Evolutionary conservation across 495 filamentous ascomycete species (phyloP).

Genomic region (Bryoglossum gracile): DNA sequence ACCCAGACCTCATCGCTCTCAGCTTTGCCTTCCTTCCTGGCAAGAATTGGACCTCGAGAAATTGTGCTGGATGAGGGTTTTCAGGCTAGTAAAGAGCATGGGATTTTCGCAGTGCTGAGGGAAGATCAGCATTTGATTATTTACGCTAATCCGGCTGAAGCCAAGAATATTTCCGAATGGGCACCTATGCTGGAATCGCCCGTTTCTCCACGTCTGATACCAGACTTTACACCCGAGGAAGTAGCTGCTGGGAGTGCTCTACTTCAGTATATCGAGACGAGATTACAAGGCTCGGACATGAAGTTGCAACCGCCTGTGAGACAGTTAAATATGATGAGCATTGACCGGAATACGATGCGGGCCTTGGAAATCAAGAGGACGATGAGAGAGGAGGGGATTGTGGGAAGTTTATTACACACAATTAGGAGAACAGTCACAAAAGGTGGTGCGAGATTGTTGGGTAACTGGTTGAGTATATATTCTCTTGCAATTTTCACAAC

Average conservation of each 20-base stretch:
- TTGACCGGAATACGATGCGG: constrained; percentile 85
- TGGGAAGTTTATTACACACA: constrained; percentile 81
- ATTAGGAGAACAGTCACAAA: constrained; percentile 86
- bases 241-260: constrained; percentile 55
- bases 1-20: constrained; percentile 71
- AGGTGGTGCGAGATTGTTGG: constrained; percentile 76
- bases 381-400: constrained; percentile 61
- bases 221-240: constrained; percentile 44
- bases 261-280: constrained; percentile 72
- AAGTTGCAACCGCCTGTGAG: constrained; percentile 78
- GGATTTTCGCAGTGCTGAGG: constrained; percentile 36
- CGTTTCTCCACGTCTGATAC: constrained; percentile 35
- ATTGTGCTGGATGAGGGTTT: constrained; percentile 66
- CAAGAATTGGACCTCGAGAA: constrained; percentile 77
- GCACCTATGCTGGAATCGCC: constrained; percentile 64
- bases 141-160: constrained; percentile 38
- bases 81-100: constrained; percentile 37
- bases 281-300: constrained; percentile 70
- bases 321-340: constrained; percentile 73
- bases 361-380: constrained; percentile 85
- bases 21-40: constrained; percentile 67
- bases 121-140: constrained; percentile 55
- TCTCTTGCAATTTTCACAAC: constrained; percentile 12
- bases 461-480: constrained; percentile 65
- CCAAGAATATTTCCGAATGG: constrained; percentile 61